phyloP scores from a whole-genome alignment of 495 filamentous ascomycete species.

The Wilcoxina mikolae region DNA sequence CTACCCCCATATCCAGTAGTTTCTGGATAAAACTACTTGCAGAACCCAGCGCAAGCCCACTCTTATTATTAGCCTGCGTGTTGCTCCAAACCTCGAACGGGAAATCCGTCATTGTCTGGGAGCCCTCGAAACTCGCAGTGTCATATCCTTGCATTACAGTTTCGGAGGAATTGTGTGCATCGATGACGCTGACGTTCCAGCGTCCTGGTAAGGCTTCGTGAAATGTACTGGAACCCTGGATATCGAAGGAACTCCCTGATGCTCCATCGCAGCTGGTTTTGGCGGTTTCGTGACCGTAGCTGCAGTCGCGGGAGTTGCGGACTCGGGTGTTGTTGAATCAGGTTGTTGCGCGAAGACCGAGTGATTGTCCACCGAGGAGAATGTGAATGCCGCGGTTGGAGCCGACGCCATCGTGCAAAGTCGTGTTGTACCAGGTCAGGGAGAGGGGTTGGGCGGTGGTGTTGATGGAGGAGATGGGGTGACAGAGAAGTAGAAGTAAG shows the following conservation, averaged over 20 bases:
- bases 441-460: neutral
- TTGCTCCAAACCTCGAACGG: neutral
- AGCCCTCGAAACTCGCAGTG: neutral
- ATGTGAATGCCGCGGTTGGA: neutral
- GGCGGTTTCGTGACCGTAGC: neutral
- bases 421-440: neutral
- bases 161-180: neutral
- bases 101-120: neutral
- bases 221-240: neutral
- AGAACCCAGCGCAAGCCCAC: neutral
- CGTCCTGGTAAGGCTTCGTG: neutral
- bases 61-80: neutral
- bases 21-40: neutral
- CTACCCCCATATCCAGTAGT: neutral
- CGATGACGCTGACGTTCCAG: neutral
- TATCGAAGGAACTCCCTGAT: neutral
- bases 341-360: neutral
- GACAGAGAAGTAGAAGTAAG: neutral
- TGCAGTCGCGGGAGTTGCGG: neutral
- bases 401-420: neutral
- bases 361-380: neutral
- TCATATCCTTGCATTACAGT: neutral
- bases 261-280: neutral
- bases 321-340: neutral
- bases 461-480: neutral